Conservation (phyloP, 2,329 filamentous ascomycete species). For the Endoconidiophora laricicola region DNA sequence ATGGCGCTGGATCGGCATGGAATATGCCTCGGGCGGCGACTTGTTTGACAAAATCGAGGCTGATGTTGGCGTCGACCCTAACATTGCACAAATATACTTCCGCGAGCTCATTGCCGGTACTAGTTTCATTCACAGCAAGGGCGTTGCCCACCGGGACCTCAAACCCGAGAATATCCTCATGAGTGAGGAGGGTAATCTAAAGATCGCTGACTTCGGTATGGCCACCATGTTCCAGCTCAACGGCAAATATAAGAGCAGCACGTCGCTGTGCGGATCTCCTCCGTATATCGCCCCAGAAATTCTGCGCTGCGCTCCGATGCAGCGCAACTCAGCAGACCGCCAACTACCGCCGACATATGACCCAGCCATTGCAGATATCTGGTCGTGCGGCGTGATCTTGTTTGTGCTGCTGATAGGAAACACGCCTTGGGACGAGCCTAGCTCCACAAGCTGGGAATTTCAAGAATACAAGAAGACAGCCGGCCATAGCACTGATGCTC, state of each 20-base stretch:
- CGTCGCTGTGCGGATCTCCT: slow-evolving; percentile 85
- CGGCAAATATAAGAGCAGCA: slow-evolving; percentile 63
- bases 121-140: slow-evolving; percentile 89
- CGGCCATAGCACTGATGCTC: slow-evolving; percentile 65
- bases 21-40: slow-evolving; percentile 86
- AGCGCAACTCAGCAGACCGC: slow-evolving; percentile 14
- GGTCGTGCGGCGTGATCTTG: slow-evolving; percentile 95
- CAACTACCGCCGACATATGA: slow-evolving; percentile 38
- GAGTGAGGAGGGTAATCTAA: slow-evolving; percentile 68
- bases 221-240: slow-evolving; percentile 87
- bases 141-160: slow-evolving; percentile 79
- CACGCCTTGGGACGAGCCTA: slow-evolving; percentile 94
- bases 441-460: slow-evolving; percentile 73
- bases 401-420: slow-evolving; percentile 93
- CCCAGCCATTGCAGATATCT: slow-evolving; percentile 76
- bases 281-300: slow-evolving; percentile 97
- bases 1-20: slow-evolving; percentile 98
- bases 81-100: slow-evolving; percentile 95
- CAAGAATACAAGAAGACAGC: slow-evolving; percentile 68
- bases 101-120: slow-evolving; percentile 79
- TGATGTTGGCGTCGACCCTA: slow-evolving; percentile 82
- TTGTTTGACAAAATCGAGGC: slow-evolving; percentile 99
- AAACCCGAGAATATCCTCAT: slow-evolving; percentile 94
- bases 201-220: slow-evolving; percentile 92
- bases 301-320: slow-evolving; percentile 31